These are phyloP conservation scores for Botrytis byssoidea DNA, from an alignment of 2,329 filamentous ascomycete genomes.

Conservation along the genomic window DNA sequence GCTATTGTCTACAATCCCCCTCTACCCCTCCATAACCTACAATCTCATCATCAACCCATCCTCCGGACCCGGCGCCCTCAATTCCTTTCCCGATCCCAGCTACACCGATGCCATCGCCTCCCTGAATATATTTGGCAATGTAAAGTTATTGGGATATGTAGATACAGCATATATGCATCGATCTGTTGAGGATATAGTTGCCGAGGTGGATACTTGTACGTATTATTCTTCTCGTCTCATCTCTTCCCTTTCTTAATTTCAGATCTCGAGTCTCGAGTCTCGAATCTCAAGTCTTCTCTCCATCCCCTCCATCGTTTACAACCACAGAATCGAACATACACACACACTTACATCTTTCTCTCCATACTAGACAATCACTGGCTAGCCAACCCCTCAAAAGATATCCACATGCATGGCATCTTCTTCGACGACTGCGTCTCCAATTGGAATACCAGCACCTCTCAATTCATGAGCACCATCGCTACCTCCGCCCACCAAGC, in stretches of 20 bases:
- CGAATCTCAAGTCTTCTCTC: not conserved
- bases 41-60: slow-evolving; percentile 10
- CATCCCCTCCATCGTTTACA: not conserved
- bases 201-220: not conserved
- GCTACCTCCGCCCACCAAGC: not conserved
- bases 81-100: not conserved
- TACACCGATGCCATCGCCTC: not conserved
- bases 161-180: not conserved
- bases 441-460: not conserved
- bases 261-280: not conserved
- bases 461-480: not conserved
- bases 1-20: not conserved
- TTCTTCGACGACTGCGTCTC: slow-evolving; percentile 10
- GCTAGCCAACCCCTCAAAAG: not conserved
- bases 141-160: not conserved
- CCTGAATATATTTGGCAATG: not conserved
- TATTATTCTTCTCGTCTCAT: too few relatives aligned
- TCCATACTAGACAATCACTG: not conserved
- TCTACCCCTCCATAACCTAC: not conserved
- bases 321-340: not conserved
- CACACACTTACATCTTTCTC: not conserved
- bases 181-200: not conserved
- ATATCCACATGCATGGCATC: not conserved
- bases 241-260: not conserved
- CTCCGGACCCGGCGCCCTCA: not conserved